Evolutionary conservation across 441 rosid species (phyloP).

Genomic region (Gossypium schwendimanii): DNA sequence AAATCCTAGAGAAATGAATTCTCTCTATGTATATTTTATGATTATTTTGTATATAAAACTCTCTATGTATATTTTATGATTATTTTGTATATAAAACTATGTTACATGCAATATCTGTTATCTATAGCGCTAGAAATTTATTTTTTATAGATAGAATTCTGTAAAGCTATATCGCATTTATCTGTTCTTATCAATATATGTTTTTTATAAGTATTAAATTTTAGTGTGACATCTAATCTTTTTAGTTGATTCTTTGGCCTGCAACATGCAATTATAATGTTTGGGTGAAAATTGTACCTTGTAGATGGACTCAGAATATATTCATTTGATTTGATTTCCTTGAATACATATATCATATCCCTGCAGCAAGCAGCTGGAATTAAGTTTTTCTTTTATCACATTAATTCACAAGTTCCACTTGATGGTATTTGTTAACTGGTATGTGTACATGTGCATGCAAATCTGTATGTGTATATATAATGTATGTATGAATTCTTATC

Average conservation of each 20-base stretch:
- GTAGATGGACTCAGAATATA: neutral
- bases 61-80: neutral
- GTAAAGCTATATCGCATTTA: neutral
- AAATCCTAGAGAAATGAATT: neutral
- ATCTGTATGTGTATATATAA: neutral
- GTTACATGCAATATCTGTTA: neutral
- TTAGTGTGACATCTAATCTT: neutral
- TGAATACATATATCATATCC: neutral
- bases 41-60: neutral
- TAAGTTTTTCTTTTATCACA: neutral
- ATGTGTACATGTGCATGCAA: neutral
- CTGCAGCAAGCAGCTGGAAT: neutral
- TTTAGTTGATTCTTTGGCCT: neutral
- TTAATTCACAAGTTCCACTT: neutral
- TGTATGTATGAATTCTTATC: neutral
- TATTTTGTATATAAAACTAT: neutral
- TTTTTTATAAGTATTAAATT: neutral
- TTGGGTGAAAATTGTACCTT: neutral
- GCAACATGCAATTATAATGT: neutral
- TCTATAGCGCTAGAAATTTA: neutral
- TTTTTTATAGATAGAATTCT: neutral
- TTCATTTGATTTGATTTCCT: neutral
- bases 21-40: neutral
- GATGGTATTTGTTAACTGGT: neutral
- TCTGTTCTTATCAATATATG: neutral